Percentiles rank a stretch among this genome's conserved stretches.
phyloP scores from a whole-genome alignment of 1,284 basidiomycete genomes.

The Pseudozyma sp. region DNA sequence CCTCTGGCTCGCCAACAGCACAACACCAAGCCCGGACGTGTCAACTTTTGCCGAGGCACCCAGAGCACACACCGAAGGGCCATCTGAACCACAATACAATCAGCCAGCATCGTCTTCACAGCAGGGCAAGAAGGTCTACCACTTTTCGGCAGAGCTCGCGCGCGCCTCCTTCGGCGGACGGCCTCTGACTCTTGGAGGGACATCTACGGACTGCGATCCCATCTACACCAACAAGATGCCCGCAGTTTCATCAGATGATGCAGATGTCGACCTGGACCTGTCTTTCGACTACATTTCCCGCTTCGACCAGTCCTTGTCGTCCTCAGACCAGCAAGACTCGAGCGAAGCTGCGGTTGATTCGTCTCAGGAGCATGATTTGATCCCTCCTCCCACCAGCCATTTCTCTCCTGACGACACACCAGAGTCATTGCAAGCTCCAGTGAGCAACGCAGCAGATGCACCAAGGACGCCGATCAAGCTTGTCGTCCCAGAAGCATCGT shows the following conservation, averaged over 20 bases:
- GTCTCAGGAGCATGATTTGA: conserved; percentile 12
- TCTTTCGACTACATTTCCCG: conserved; percentile 58
- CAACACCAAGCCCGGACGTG: conserved; percentile 23
- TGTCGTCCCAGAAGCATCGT: neutral
- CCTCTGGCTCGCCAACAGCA: conserved; percentile 48
- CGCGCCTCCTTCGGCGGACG: conserved; percentile 24
- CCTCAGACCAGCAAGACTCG: conserved; percentile 28
- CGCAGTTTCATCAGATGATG: conserved; percentile 17
- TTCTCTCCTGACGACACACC: conserved; percentile 33
- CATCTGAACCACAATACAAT: neutral
- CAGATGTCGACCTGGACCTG: conserved; percentile 54
- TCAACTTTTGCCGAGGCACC: conserved; percentile 10
- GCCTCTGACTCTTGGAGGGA: conserved; percentile 17
- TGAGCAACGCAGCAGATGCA: neutral
- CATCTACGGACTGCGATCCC: conserved; percentile 8
- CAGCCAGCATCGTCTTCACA: conserved; percentile 1
- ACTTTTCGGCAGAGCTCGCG: conserved; percentile 42
- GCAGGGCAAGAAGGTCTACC: conserved; percentile 25
- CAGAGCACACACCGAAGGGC: neutral
- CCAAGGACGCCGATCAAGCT: conserved; percentile 8
- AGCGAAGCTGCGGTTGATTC: conserved; percentile 27
- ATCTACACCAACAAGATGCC: conserved; percentile 11
- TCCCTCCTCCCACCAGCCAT: conserved; percentile 16
- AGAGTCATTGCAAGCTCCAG: conserved; percentile 11
- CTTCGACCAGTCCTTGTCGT: conserved; percentile 33